Base-by-base conservation (phyloP, 345 rosid species). In the Eucalyptus shirleyi region DNA sequence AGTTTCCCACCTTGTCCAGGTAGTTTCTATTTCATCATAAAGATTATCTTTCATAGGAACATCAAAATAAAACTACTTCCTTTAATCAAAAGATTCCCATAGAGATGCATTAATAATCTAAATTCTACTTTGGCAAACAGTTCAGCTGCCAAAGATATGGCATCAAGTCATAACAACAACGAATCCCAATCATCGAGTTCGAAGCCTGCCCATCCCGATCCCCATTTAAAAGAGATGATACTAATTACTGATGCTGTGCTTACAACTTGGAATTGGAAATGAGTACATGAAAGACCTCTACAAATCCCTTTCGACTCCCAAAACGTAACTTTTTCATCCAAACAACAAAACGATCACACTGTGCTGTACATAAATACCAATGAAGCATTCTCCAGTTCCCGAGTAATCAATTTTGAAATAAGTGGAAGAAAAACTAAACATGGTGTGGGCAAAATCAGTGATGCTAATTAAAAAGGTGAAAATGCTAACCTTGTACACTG, bases 401-500 rank as follows among this genome's bases (percentile, higher is more conserved):
- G 15, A 65, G 77, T 30, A n/a, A 15, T n/a, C 77, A 14, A 65
- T 65, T n/a, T 65, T 65, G 18, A n/a, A 65, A n/a, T n/a, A 62
- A 65, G 19, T 65, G 77, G 9, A n/a, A 65, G 77, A 15, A 65
- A 65, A 15, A 65, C 21, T n/a, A 65, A 65, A 13, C 28, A 34
- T 49, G 40, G 40, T 62, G 28, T 34, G 47, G 50, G 80, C 10
- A 16, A n/a, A 47, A 12, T n/a, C 77, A 44, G 9, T 14, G 85
- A 30, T 26, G 81, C 47, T 47, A n/a, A 50, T 50, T 19, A 40
- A 67, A 44, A 45, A 67, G 9, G 34, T 26, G 42, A 44, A 67
- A 56, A 45, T 86, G 59, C 92, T 89, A 77, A 98, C 99, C 99
- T 97, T 89, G 99, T 98, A 89, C 99, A 98, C 92, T 98, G 99